These are phyloP conservation scores for Neospora caninum DNA, from an alignment of 169 alveolate species.

Conservation along the genomic window DNA sequence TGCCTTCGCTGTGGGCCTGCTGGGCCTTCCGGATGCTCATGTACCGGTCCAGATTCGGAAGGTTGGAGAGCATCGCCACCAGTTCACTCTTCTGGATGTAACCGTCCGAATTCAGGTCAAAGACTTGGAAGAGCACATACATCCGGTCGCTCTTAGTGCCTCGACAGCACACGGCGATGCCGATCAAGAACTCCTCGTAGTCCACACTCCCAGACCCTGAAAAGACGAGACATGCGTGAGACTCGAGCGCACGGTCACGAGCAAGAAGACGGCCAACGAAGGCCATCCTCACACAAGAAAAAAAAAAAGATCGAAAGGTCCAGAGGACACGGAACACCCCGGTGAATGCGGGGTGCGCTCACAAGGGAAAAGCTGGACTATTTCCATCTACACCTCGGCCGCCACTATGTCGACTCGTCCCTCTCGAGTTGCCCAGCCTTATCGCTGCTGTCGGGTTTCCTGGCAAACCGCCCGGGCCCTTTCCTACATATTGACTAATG, in stretches of 20 bases:
- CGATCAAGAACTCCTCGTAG: conserved; percentile 83
- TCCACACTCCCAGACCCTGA: conserved; percentile 80
- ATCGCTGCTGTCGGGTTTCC: no score
- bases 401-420: no score
- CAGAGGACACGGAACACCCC: no score
- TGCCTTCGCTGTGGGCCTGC: conserved; percentile 11
- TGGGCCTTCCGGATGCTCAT: conserved; percentile 51
- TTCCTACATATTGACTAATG: no score
- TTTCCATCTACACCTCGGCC: no score
- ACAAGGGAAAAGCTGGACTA: no score
- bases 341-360: no score
- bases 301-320: background rate
- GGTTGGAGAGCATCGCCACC: conserved; percentile 87
- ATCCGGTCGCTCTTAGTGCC: conserved; percentile 87
- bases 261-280: background rate
- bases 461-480: no score
- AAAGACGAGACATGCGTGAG: background rate
- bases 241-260: background rate
- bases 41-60: conserved; percentile 79
- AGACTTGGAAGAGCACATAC: conserved; percentile 82
- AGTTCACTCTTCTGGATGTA: conserved; percentile 82
- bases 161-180: conserved; percentile 86
- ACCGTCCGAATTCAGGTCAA: conserved; percentile 85
- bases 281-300: background rate
- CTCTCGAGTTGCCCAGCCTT: no score